Base-by-base conservation (phyloP, 1,284 basidiomycete species). In the Sanguinoderma infundibulare region DNA sequence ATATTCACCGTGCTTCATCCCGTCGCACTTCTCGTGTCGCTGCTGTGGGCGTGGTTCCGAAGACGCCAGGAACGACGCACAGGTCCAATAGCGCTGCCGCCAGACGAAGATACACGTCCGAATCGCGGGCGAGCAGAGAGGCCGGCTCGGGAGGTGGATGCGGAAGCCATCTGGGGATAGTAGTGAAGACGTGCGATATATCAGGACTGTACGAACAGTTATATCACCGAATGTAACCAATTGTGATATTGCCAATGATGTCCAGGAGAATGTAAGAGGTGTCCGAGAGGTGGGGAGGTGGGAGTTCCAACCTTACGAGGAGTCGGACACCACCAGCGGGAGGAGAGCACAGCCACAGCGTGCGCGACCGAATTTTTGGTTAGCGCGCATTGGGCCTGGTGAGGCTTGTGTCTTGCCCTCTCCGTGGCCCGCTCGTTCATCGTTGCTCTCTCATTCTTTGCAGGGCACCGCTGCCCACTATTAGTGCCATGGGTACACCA, bases 1-100 rank as follows among this genome's bases (percentile, higher is more conserved):
- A 63, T 82, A 24, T 90, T 88, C 73, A 88, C 87, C 0, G 77
- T 80, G 24, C 65, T 88, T 0, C 87, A 86, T 60, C 88, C 89
- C 2, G 72, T 89, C 3, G 80, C 77, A 1, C 75, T 90, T 17
- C 46, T 86, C 12, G 73, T 70, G 0, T 73, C 79, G 2, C 71
- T 75, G 34, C 63, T 82, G 8, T 82, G 78, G 57, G 63, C 74
- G 7, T 71, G 72, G 57, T 65, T 85, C 47, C 72, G 69, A 12
- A 64, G 62, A 35, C 68, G 67, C 26, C 62, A 44, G 26, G 28
- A 69, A 22, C 61, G 60, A 17, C 50, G 55, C 32, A 69, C 73
- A 22, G 80, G 78, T 42, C 66, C 68, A 0, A 83, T 87, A 26
- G 75, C 77, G 28, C 77, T 87, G 7, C 78, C 82, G 0, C 65